These are phyloP conservation scores for Mortierella sp. DNA, from an alignment of 371 early-diverging fungal genomes.

Conservation along the genomic window DNA sequence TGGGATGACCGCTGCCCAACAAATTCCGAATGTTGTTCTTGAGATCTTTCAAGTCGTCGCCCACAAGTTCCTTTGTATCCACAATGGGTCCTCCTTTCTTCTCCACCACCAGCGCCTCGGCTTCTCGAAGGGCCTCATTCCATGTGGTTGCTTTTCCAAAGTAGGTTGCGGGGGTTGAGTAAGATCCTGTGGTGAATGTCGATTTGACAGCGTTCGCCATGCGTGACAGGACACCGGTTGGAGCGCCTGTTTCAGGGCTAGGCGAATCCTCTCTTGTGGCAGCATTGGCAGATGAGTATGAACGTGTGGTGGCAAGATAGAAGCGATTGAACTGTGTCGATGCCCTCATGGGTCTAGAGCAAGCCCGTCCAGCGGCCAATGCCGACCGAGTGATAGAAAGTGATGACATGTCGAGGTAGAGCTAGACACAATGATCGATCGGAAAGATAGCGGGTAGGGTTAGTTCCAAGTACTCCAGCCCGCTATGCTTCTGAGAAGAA, in stretches of 20 bases:
- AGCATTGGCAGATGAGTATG: conserved; percentile 26
- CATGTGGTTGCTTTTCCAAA: conserved; percentile 56
- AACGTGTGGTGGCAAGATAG: conserved; percentile 14
- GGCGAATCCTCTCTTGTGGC: conserved; percentile 14
- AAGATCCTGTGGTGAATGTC: conserved; percentile 52
- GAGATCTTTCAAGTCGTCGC: conserved; percentile 81
- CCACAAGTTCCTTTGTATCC: conserved; percentile 73
- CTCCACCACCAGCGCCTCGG: conserved; percentile 60
- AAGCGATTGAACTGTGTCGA: conserved; percentile 11
- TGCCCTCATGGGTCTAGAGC: conserved; percentile 12
- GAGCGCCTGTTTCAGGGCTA: conserved; percentile 1
- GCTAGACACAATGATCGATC: not conserved
- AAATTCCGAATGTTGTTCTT: conserved; percentile 88
- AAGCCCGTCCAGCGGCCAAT: conserved; percentile 10
- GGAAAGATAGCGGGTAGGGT: too few species aligned
- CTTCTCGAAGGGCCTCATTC: conserved; percentile 66
- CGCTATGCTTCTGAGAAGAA: too few species aligned
- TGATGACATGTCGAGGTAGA: conserved; percentile 29
- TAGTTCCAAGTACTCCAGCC: too few species aligned
- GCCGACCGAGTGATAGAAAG: conserved; percentile 15
- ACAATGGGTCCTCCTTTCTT: conserved; percentile 57
- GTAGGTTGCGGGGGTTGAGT: conserved; percentile 42
- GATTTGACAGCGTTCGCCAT: conserved; percentile 49
- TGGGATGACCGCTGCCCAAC: conserved; percentile 87
- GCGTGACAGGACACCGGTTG: conserved; percentile 37